These are phyloP conservation scores for Paramarasmius palmivorus DNA, from an alignment of 1,284 basidiomycete genomes.

Conservation along the genomic window DNA sequence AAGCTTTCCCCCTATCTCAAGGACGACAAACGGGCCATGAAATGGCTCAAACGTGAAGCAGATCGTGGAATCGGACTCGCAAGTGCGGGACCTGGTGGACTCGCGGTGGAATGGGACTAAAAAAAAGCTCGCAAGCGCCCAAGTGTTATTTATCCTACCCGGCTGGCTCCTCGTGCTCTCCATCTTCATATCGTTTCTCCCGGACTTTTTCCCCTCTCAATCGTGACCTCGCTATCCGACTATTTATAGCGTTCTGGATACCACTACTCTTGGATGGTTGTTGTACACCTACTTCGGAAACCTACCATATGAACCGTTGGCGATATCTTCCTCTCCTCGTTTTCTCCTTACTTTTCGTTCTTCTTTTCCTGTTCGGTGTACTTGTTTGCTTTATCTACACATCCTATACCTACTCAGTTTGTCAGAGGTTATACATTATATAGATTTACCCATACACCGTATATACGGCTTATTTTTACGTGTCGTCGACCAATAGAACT, in stretches of 20 bases:
- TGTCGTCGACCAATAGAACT: too few relatives aligned
- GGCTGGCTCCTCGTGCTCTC: constrained; percentile 3
- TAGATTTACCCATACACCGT: too few relatives aligned
- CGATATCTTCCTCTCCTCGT: too few relatives aligned
- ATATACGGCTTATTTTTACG: too few relatives aligned
- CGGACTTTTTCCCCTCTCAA: neutral
- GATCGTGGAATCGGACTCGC: constrained; percentile 71
- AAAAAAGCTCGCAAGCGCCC: neutral
- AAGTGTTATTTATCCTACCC: neutral
- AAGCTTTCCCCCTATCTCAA: constrained; percentile 73
- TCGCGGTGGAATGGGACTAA: constrained; percentile 77
- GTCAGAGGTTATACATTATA: too few relatives aligned
- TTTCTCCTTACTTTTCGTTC: too few relatives aligned
- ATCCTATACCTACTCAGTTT: too few relatives aligned
- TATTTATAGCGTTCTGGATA: neutral
- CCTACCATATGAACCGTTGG: too few relatives aligned
- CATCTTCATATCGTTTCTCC: neutral
- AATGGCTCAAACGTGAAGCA: constrained; percentile 80
- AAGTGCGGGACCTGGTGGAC: constrained; percentile 56
- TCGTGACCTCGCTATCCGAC: neutral
- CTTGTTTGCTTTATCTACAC: too few relatives aligned
- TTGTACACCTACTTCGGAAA: too few relatives aligned
- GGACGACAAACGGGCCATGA: constrained; percentile 78
- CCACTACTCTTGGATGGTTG: too few relatives aligned
- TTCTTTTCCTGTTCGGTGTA: too few relatives aligned